A percentile compares a stretch with the other conserved stretches of the same genome.
phyloP scores from a whole-genome alignment of 805 yeast genomes.

The Cyberlindnera veronae region DNA sequence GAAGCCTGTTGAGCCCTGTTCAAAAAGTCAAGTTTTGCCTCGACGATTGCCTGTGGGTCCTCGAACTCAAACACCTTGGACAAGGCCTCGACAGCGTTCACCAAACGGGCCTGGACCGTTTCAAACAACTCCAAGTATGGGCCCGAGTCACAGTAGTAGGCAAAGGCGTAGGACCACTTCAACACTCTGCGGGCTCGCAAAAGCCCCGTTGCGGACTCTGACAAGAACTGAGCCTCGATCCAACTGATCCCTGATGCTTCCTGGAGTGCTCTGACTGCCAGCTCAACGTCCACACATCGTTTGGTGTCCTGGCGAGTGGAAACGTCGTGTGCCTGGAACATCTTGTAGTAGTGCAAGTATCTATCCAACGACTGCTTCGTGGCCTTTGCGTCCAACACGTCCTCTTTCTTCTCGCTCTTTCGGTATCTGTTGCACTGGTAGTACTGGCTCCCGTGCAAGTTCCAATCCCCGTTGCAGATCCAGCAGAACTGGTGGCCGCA shows the following conservation, averaged over 20 bases:
- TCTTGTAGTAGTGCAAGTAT: conserved; percentile 71
- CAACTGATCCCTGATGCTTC: conserved; percentile 64
- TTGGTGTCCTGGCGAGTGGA: conserved; percentile 71
- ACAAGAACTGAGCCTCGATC: conserved; percentile 83
- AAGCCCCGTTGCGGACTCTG: conserved; percentile 65
- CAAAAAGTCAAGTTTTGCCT: conserved; percentile 34
- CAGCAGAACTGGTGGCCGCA: conserved; percentile 87
- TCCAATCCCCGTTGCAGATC: conserved; percentile 84
- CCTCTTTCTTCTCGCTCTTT: conserved; percentile 33
- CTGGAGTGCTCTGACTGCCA: conserved; percentile 62
- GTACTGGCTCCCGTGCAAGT: conserved; percentile 55
- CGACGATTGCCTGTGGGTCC: conserved; percentile 34
- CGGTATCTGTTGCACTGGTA: conserved; percentile 67
- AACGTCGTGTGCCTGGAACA: conserved; percentile 71
- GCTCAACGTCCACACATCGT: conserved; percentile 60
- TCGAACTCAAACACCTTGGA: conserved; percentile 52
- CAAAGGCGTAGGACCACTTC: conserved; percentile 88
- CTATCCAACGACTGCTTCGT: conserved; percentile 50
- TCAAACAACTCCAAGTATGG: conserved; percentile 64
- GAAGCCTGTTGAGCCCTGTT: conserved; percentile 34
- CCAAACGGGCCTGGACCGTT: conserved; percentile 61
- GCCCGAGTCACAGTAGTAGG: conserved; percentile 57
- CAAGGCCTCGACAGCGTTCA: conserved; percentile 64
- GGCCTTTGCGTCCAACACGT: conserved; percentile 30
- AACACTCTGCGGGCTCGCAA: conserved; percentile 69